Base-by-base conservation (phyloP, 1,139 yeast species). In the Debaryomyces fabryi region DNA sequence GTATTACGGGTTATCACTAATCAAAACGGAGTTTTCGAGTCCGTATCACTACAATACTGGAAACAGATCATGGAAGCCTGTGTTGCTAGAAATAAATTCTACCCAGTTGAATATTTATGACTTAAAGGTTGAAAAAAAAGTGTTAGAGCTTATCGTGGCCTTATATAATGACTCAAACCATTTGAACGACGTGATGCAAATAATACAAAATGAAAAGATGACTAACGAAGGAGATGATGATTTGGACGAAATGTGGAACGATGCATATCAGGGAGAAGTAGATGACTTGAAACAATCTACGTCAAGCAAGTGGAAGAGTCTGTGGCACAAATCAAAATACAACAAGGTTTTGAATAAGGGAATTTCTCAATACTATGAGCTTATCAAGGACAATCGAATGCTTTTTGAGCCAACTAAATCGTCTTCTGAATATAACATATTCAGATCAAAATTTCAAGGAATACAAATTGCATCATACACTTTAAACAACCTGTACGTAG, bases 51-150 rank as follows among this genome's bases (percentile, higher is more conserved):
- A 58, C 48, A 68, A 67, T 54, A 56, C 51, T 24, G 58, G 63
- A 7, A 58, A 57, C 23, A 48, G 72, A 25, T 48, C 57, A 7
- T 82, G 86, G 86, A 64, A 65, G 45, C 76, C 79, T 0, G 81
- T 78, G 37, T 59, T 78, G 41, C 62, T 81, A n/a, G 84, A 78
- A 52, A 63, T 83, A 47, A 81, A 82, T 62, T 80, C 82, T 51
- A 83, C 86, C 16, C 85, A 81, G 58, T 67, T 83, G 44, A 74
- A 74, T 44, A 50, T 83, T 16, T 74, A 76, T 53, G 63, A 63
- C 23, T 49, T 75, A 18, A 58, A 60, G n/a, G 58, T 61, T 10
- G 66, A 63, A 7, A 63, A 59, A 35, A 54, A 58, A 42, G 49
- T 68, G n/a, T 49, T 50, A 16, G 62, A 62, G n/a, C 51, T 68